Evolutionary conservation across 2,329 filamentous ascomycete genomes (phyloP), one percentile per base, ranked within the genome.

Genomic region (Trichoderma atrobrunneum): DNA sequence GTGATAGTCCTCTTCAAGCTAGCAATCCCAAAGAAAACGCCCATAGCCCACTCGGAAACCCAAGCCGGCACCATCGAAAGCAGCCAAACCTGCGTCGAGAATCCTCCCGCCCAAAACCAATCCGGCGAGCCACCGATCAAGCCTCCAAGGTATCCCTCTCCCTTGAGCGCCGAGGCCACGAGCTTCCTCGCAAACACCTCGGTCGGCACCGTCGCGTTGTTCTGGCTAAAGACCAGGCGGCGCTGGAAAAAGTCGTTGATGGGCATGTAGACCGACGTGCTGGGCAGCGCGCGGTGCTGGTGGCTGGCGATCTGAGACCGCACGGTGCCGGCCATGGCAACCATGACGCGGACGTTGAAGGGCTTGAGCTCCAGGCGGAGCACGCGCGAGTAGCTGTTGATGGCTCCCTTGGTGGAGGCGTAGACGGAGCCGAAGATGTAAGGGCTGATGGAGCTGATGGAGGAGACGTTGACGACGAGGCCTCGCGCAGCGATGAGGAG

Each of bases 311-410:
- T 87, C 78, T 87, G 85, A 76, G 84, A 86, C 56, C 80, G 79
- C 14, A 89, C 86, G 2, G 86, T 87, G 28, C 87, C 87, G 0
- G 86, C 85, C 81, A 88, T 84, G 76, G 85, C 85, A 21, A 88
- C 84, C 84, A 88, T 88, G 78, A 89, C 87, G 74, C 87, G 85
- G 11, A 89, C 87, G 75, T 82, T 82, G 60, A 88, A 85, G 1
- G 87, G 87, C 59, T 82, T 81, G 54, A 89, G 81, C 75, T 89
- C 87, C 64, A 86, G 79, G 28, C 87, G 85, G 34, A 89, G 80
- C 0, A 83, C 84, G 72, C 87, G 86, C 60, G 86, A 87, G 80
- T 87, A 89, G 3, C 82, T 80, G 71, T 83, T 83, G 43, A 89
- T 80, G 65, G 87, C 87, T 66, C 83, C 86, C 82, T 89, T 89